phyloP scores from a whole-genome alignment of 176 grass and related monocot genomes.

The Saccharum spontaneum region DNA sequence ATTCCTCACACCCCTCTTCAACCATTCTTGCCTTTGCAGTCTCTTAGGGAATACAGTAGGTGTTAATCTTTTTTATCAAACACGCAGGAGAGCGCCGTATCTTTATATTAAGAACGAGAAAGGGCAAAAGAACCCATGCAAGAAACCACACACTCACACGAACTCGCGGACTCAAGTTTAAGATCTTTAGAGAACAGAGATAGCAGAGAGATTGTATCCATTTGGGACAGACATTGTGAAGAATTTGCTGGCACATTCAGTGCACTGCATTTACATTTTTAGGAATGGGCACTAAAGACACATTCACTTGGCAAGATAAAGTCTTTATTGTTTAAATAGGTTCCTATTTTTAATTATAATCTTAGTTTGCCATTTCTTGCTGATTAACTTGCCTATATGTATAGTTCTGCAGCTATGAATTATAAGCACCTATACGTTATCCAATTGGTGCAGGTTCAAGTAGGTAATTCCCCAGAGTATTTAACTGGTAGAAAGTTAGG shows the following conservation, averaged over 20 bases:
- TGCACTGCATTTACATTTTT: not conserved
- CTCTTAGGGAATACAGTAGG: not conserved
- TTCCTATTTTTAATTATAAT: not conserved
- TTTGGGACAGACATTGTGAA: not conserved
- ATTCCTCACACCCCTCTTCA: not conserved
- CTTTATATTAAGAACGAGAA: not conserved
- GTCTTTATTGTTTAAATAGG: not conserved
- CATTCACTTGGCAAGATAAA: not conserved
- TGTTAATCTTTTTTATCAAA: not conserved
- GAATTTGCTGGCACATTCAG: not conserved
- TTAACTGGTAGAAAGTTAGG: conserved; percentile 80
- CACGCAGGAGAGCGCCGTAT: not conserved
- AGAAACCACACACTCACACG: not conserved
- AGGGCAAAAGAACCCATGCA: not conserved
- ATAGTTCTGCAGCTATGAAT: not conserved
- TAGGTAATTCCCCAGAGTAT: conserved; percentile 83
- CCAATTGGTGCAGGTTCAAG: conserved; percentile 68
- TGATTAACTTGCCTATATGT: not conserved
- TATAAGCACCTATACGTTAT: not conserved
- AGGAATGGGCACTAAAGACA: conserved; percentile 2
- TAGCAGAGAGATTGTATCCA: not conserved
- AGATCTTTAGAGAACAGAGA: not conserved
- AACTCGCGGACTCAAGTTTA: not conserved
- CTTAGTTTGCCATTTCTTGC: not conserved
- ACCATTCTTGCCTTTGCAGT: not conserved